Evolutionary conservation across 1,139 yeast genomes (phyloP), one percentile per base, ranked within the genome.

Genomic region (Yarrowia galli): DNA sequence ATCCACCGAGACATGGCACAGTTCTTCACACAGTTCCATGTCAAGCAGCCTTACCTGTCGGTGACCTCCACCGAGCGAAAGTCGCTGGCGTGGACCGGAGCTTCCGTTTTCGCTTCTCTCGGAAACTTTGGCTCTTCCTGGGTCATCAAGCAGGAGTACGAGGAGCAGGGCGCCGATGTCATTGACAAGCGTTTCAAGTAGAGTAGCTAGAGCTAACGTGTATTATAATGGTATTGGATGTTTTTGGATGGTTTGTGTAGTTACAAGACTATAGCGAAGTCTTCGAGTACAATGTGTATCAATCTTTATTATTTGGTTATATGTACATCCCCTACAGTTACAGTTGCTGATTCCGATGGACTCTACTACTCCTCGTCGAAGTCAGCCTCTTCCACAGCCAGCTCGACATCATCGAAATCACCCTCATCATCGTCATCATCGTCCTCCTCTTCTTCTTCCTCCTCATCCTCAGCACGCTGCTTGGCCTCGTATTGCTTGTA

Each of bases 91-190:
- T 95, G 99, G 98, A 85, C 95, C 58, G 99, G 99, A 60, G 99
- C 98, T 4, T 89, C 96, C 73, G 93, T 95, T 38, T 81, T 95
- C 70, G 89, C 97, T 3, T 90, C 97, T 69, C 82, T 95, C 75
- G 98, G 98, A 46, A 92, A 97, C 22, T 95, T 92, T 82, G 98
- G 95, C 77, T 98, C 93, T 78, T 82, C 91, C 80, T 95, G 99
- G 98, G 96, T 93, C 36, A 90, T 96, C 60, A 90, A 89, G 78
- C 88, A 87, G 73, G 99, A 95, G 79, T 92, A 89, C 73, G 92
- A 91, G 71, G 98, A 93, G 78, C 93, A 89, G 49, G 99, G 99
- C 13, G 85, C 89, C n/a, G 97, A 91, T 69, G 83, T 80, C 32
- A 75, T 78, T 15, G 82, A 79, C 68, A 79, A 78, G 69, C 73